phyloP scores from a whole-genome alignment of 169 alveolate species.

The Miamiensis avidus region DNA sequence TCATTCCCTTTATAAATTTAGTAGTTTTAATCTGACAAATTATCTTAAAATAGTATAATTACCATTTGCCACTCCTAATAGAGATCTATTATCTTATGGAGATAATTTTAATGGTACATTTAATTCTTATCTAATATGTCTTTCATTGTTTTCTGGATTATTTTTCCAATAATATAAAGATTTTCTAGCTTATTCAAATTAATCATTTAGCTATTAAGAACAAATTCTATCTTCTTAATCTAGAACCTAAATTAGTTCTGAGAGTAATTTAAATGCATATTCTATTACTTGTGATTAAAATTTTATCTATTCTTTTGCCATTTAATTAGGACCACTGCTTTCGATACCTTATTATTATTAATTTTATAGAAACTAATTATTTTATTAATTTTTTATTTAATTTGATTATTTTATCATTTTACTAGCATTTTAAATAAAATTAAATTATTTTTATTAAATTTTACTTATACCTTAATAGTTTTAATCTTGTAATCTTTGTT shows the following conservation, averaged over 20 bases:
- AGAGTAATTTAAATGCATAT: background rate
- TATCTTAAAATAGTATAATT: no score
- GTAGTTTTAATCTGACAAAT: background rate
- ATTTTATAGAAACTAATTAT: background rate
- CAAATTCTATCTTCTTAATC: constrained; percentile 3
- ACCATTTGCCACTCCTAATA: constrained; percentile 34
- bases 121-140: constrained; percentile 33
- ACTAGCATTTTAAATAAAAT: no score
- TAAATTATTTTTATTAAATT: no score
- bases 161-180: constrained; percentile 43
- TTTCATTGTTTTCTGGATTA: constrained; percentile 49
- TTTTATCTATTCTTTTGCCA: constrained; percentile 14
- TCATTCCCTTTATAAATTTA: constrained; percentile 4
- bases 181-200: constrained; percentile 32
- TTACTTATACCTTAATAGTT: no score
- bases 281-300: constrained; percentile 6
- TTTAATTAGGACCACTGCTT: background rate
- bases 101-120: background rate
- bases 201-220: background rate
- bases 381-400: background rate
- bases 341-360: background rate
- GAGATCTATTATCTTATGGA: constrained; percentile 34
- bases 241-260: background rate
- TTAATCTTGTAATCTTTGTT: no score
- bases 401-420: constrained; percentile 1